A percentile compares a stretch with the other conserved stretches of the same genome.
Conservation (phyloP, 1,284 basidiomycete genomes). For the Ganoderma multipileum region DNA sequence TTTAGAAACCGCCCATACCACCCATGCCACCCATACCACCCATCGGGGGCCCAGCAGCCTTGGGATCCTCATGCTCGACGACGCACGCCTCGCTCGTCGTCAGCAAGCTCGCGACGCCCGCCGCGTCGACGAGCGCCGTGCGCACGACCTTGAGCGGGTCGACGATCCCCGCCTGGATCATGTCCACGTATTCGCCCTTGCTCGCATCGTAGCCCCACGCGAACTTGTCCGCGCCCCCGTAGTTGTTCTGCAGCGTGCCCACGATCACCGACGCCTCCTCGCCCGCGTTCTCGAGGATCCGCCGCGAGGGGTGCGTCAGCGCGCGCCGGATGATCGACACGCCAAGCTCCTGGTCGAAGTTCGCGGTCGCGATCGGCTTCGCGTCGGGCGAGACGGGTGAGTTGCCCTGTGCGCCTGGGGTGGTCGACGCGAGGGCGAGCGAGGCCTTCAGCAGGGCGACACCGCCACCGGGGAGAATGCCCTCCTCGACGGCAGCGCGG, state of each 20-base stretch:
- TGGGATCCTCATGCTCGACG: constrained; percentile 88
- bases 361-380: constrained; percentile 76
- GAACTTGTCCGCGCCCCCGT: constrained; percentile 75
- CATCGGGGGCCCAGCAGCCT: constrained; percentile 58
- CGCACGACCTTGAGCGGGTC: constrained; percentile 94
- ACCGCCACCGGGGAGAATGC: constrained; percentile 96
- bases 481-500: constrained; percentile 97
- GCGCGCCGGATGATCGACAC: constrained; percentile 94
- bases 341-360: constrained; percentile 99
- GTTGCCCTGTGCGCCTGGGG: constrained; percentile 47
- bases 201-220: constrained; percentile 91
- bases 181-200: constrained; percentile 92
- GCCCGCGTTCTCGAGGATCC: constrained; percentile 94
- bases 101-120: constrained; percentile 87
- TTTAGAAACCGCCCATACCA: constrained; percentile 59
- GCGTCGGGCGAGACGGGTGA: constrained; percentile 56
- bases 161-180: constrained; percentile 94
- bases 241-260: constrained; percentile 80
- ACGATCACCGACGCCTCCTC: constrained; percentile 96
- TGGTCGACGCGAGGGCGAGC: constrained; percentile 72
- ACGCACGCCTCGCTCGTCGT: constrained; percentile 95
- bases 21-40: constrained; percentile 76
- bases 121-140: constrained; percentile 90
- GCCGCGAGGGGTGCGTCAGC: constrained; percentile 84
- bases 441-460: constrained; percentile 92